Evolutionary conservation across 140 eudicot species (phyloP), one percentile per base, ranked within the genome.

Genomic region (Oenanthe javanica): DNA sequence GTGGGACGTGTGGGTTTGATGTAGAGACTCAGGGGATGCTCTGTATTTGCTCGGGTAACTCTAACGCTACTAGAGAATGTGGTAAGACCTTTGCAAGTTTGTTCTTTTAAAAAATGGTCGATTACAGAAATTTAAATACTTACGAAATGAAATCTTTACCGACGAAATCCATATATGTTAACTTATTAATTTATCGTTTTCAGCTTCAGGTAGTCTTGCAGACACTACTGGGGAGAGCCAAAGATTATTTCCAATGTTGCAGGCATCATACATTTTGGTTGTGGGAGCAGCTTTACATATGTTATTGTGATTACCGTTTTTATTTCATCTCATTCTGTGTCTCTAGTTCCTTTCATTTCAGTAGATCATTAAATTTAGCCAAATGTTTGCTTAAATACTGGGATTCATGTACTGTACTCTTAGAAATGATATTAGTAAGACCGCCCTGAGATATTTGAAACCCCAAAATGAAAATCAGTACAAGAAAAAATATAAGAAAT

Each of bases 1-100:
- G 97, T 21, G 98, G 98, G 67, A 87, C 84, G 47, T 94, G 98
- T 78, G 98, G 98, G 51, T 94, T 90, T 79, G 94, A 94, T 76
- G 96, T 87, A 27, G 94, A 92, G 78, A 89, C 98, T 5, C 84
- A 84, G 79, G 97, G 91, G 38, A 81, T 88, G 89, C 38, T 86
- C 83, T 92, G 98, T 85, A 82, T 94, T 67, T 94, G 98, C 90
- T 88, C 96, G 50, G 12, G 79, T 83, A 36, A 90, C 59, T 27
- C 75, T 52, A 94, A 94, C 75, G 81, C 97, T n/a, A 90, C 97
- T 8, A 89, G 89, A 83, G 89, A 89, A 78, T 94, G 98, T 81
- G 98, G 70, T 61, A 61, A 61, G 70, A 23, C 70, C 15, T 1
- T 0, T 23, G n/a, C 70, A n/a, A 61, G 13, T n/a, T 61, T 9